Conservation (phyloP, 768 basidiomycete genomes). For the Xerocomellus dryophilus region DNA sequence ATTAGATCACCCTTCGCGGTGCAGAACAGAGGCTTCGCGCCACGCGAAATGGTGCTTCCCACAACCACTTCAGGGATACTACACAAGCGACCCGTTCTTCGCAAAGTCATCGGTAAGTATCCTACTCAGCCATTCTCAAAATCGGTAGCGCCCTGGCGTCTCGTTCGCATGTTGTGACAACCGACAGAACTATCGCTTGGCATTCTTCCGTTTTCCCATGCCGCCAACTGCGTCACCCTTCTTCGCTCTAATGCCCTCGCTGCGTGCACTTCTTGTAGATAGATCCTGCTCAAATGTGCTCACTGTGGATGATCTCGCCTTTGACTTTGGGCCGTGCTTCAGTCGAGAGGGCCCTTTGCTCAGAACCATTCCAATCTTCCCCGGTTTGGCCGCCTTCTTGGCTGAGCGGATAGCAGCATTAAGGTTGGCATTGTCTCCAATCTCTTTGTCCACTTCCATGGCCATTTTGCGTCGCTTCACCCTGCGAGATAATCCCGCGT, state of each 20-base stretch:
- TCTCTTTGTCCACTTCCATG: slow-evolving; percentile 71
- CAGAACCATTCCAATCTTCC: slow-evolving; percentile 67
- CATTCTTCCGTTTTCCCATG: slow-evolving; percentile 49
- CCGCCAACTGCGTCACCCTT: slow-evolving; percentile 56
- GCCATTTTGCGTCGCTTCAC: slow-evolving; percentile 87
- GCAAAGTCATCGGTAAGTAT: background rate
- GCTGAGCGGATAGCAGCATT: slow-evolving; percentile 81
- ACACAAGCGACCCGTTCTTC: background rate
- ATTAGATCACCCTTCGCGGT: slow-evolving; percentile 21
- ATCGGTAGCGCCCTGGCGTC: background rate
- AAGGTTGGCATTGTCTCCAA: slow-evolving; percentile 50
- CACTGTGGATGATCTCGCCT: slow-evolving; percentile 30
- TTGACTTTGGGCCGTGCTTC: slow-evolving; percentile 34
- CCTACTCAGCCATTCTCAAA: background rate
- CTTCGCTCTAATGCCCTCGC: slow-evolving; percentile 66
- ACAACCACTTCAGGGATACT: slow-evolving; percentile 12
- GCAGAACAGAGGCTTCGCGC: slow-evolving; percentile 19
- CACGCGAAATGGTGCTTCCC: slow-evolving; percentile 30
- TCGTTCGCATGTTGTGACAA: background rate
- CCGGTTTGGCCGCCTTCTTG: slow-evolving; percentile 72
- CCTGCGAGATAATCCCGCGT: slow-evolving; percentile 80
- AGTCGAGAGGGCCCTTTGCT: slow-evolving; percentile 32
- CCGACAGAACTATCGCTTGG: slow-evolving; percentile 28
- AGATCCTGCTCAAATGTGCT: slow-evolving; percentile 61
- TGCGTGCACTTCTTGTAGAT: slow-evolving; percentile 38